A percentile compares a stretch with the other conserved stretches of the same genome.
phyloP scores from a whole-genome alignment of 2,329 filamentous ascomycete species.

The Periglandula ipomoeae region DNA sequence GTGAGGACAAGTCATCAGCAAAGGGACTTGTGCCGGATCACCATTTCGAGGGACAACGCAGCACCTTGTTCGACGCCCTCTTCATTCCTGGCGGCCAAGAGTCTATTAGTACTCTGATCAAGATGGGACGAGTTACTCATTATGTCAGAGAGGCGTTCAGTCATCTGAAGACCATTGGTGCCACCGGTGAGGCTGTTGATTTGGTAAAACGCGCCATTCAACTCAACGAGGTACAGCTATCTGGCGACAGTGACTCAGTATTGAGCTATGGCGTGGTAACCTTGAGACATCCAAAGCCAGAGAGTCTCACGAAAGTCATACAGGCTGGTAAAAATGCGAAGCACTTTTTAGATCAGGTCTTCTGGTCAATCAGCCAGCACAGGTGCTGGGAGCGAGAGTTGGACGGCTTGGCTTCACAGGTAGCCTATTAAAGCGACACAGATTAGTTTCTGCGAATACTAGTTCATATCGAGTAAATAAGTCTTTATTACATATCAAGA shows the following conservation, averaged over 20 bases:
- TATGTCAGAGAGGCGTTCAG: slow-evolving; percentile 76
- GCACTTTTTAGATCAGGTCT: slow-evolving; percentile 63
- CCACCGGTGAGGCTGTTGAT: slow-evolving; percentile 61
- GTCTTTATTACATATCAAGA: no score
- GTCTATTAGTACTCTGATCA: slow-evolving; percentile 51
- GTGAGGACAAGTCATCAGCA: slow-evolving; percentile 40
- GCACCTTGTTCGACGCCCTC: slow-evolving; percentile 71
- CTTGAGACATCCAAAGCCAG: slow-evolving; percentile 40
- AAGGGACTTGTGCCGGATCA: slow-evolving; percentile 60
- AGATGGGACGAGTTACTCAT: slow-evolving; percentile 64
- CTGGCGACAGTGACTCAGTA: slow-evolving; percentile 34
- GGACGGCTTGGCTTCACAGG: slow-evolving; percentile 55
- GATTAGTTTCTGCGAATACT: no score
- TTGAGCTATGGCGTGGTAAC: slow-evolving; percentile 76
- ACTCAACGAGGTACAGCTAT: slow-evolving; percentile 32
- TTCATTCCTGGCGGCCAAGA: slow-evolving; percentile 66
- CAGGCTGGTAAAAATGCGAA: slow-evolving; percentile 57
- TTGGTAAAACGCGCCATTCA: slow-evolving; percentile 45
- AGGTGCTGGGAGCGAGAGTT: slow-evolving; percentile 66
- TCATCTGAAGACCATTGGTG: slow-evolving; percentile 71
- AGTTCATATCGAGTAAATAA: no score
- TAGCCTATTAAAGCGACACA: slow-evolving; percentile 56
- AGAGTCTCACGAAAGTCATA: slow-evolving; percentile 51
- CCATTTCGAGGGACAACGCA: slow-evolving; percentile 70
- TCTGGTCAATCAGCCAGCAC: slow-evolving; percentile 61